Conservation (phyloP, 2,329 filamentous ascomycete genomes). For the Tolypocladium paradoxum region DNA sequence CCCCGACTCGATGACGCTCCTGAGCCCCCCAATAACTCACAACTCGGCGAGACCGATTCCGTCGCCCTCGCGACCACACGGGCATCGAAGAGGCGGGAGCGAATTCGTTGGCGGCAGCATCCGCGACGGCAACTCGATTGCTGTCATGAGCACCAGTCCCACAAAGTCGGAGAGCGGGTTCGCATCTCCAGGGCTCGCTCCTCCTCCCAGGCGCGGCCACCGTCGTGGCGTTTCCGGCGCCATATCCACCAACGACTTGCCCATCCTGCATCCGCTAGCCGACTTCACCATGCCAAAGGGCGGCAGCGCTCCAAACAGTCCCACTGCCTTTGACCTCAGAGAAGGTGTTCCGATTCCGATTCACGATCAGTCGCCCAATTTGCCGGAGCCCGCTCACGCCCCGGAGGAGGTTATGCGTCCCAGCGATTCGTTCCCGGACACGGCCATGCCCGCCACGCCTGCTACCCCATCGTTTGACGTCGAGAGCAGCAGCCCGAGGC, state of each 20-base stretch:
- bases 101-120: constrained; percentile 75
- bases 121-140: constrained; percentile 45
- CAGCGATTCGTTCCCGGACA: background rate
- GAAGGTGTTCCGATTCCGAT: constrained; percentile 13
- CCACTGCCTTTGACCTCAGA: constrained; percentile 31
- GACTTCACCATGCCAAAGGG: constrained; percentile 40
- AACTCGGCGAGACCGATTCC: constrained; percentile 37
- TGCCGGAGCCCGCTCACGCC: constrained; percentile 4
- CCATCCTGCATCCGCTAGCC: constrained; percentile 52
- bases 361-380: constrained; percentile 2
- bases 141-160: constrained; percentile 57
- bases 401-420: background rate
- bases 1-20: constrained; percentile 23
- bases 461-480: constrained; percentile 3
- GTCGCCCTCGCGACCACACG: constrained; percentile 52
- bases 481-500: constrained; percentile 9
- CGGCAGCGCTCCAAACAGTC: constrained; percentile 56
- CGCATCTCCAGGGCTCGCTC: constrained; percentile 40
- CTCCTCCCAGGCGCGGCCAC: constrained; percentile 52
- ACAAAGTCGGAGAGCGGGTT: constrained; percentile 53
- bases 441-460: background rate
- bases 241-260: constrained; percentile 75
- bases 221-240: constrained; percentile 61
- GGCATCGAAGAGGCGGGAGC: constrained; percentile 71
- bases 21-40: constrained; percentile 47